Conservation (phyloP, 495 filamentous ascomycete genomes). For the Pseudomonodictys pantanalensis region DNA sequence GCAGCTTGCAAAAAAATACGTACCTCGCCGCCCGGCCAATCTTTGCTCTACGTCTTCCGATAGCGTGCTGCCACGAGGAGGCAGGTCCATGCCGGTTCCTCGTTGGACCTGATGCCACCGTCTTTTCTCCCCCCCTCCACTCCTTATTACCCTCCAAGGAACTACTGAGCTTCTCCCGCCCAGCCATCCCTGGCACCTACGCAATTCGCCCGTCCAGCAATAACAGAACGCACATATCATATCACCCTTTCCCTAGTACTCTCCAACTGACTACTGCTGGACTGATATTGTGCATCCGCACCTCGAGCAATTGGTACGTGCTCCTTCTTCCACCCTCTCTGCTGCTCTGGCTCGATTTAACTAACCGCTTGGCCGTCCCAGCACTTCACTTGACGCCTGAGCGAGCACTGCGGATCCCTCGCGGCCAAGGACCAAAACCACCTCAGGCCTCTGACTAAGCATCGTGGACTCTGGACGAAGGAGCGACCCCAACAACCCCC, state of each 20-base stretch:
- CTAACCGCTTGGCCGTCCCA: not conserved
- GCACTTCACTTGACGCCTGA: not conserved
- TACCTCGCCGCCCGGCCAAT: slow-evolving; percentile 5
- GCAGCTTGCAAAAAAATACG: not conserved
- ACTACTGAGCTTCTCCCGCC: slow-evolving; percentile 6
- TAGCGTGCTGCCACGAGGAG: slow-evolving; percentile 13
- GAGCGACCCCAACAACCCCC: not conserved
- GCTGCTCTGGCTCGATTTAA: not conserved
- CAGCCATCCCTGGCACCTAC: slow-evolving; percentile 1
- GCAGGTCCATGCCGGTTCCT: slow-evolving; percentile 13
- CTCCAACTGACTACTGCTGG: not conserved
- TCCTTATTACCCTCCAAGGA: not conserved
- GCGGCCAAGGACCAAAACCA: slow-evolving; percentile 3
- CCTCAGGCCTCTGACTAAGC: slow-evolving; percentile 9
- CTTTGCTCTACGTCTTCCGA: not conserved
- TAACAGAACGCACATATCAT: slow-evolving; percentile 20
- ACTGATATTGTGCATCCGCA: not conserved
- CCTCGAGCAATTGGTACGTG: slow-evolving; percentile 4
- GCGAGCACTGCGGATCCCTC: not conserved
- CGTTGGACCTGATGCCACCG: slow-evolving; percentile 9
- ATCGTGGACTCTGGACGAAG: slow-evolving; percentile 15
- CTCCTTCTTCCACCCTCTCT: not conserved
- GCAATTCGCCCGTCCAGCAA: slow-evolving; percentile 8
- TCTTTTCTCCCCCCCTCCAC: not conserved
- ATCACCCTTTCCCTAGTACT: not conserved